Conservation (phyloP, 805 yeast genomes). For the Grigorovia transvaalensis region DNA sequence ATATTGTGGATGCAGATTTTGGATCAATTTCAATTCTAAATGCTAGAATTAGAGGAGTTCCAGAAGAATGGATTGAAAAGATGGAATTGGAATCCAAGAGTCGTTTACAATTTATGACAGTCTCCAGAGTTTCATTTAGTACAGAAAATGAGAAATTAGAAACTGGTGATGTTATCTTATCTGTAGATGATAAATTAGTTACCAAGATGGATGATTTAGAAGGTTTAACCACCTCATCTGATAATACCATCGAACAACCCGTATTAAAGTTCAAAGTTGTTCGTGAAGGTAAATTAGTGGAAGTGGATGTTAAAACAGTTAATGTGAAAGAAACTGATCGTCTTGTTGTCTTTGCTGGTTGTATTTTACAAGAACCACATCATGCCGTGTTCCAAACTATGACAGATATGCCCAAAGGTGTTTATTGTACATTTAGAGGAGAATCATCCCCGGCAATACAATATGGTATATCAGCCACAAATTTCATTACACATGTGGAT, state of each 20-base stretch:
- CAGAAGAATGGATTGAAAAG: conserved; percentile 67
- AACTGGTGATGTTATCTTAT: conserved; percentile 68
- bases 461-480: conserved; percentile 67
- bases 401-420: conserved; percentile 65
- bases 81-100: conserved; percentile 56
- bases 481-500: conserved; percentile 83
- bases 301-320: conserved; percentile 53
- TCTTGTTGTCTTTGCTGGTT: conserved; percentile 75
- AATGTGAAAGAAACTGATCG: conserved; percentile 54
- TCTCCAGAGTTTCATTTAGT: conserved; percentile 54
- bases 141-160: conserved; percentile 27
- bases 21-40: conserved; percentile 54
- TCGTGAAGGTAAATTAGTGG: conserved; percentile 56
- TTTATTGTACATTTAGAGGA: conserved; percentile 67
- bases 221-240: conserved; percentile 29
- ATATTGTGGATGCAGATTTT: conserved; percentile 74
- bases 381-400: conserved; percentile 83
- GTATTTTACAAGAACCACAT: conserved; percentile 78
- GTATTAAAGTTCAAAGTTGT: conserved; percentile 50
- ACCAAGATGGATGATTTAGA: conserved; percentile 60
- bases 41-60: conserved; percentile 80
- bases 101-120: conserved; percentile 63
- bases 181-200: conserved; percentile 56
- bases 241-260: conserved; percentile 30
- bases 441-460: conserved; percentile 82